phyloP scores from a whole-genome alignment of 768 basidiomycete genomes.

The Rhizopogon vesiculosus region DNA sequence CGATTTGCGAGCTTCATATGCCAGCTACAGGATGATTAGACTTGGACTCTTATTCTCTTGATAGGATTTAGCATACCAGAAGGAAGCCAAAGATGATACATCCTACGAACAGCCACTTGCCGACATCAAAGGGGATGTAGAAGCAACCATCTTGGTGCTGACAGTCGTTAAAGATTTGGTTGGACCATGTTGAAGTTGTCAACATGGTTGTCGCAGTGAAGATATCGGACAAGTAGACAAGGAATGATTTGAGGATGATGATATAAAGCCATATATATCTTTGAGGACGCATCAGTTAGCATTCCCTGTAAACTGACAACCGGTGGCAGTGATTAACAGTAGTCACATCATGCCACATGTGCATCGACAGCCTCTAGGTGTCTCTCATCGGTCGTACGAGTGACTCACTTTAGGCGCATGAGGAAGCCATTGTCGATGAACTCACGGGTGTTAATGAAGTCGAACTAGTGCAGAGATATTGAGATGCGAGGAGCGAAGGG shows the following conservation, averaged over 20 bases:
- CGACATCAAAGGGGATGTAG: conserved; percentile 81
- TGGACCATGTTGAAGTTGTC: conserved; percentile 85
- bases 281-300: conserved; percentile 11
- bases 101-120: conserved; percentile 95
- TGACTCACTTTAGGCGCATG: conserved; percentile 78
- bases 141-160: conserved; percentile 62
- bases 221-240: conserved; percentile 96
- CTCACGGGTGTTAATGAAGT: conserved; percentile 92
- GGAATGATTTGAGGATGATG: conserved; percentile 90
- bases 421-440: conserved; percentile 84
- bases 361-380: too few relatives aligned
- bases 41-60: conserved; percentile 9
- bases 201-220: conserved; percentile 98
- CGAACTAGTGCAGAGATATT: conserved; percentile 58
- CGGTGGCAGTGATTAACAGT: background rate
- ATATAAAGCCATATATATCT: conserved; percentile 94
- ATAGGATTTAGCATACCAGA: conserved; percentile 47
- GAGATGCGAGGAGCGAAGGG: background rate
- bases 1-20: conserved; percentile 88
- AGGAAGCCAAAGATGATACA: conserved; percentile 99
- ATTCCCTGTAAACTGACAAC: background rate
- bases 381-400: background rate
- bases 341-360: background rate
- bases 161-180: conserved; percentile 83
- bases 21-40: conserved; percentile 48